Base-by-base conservation (phyloP, 305 asterid species). In the Solanum aculeatissimum region DNA sequence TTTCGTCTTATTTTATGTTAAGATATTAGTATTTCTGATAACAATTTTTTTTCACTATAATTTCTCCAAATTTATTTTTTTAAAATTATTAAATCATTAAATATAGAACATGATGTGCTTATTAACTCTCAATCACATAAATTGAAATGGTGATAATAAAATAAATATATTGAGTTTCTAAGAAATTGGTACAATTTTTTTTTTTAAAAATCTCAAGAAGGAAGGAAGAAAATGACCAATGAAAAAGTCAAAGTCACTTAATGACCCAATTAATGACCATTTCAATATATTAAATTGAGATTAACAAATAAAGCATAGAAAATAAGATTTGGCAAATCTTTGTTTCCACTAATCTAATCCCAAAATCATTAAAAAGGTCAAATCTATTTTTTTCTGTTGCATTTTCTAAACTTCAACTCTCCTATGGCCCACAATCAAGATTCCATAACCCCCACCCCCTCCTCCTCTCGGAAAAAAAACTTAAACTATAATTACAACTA, bases 251-350 rank as follows among this genome's bases (percentile, higher is more conserved):
- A 83, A 66, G 58, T 66, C 47, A 63, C 43, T 29, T 75, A 14
- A 40, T 40, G 74, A 86, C 83, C 40, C 25, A 53, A 23, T 66
- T 47, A 49, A 19, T 71, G 69, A 57, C 38, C 5, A 49, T 63
- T 43, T 47, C 45, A 84, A 23, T 45, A 75, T 75, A 47, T 15
- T 47, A 75, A 45, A 47, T 47, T 29, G 58, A 51, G 19, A 66
- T 66, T 66, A 70, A 49, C 25, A 85, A 82, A 40, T 35, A 43
- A 29, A 55, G 35, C 51, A 85, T 38, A 69, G 57, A 81, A 87
- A 84, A 63, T 51, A 63, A 87, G 93, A 89, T 90, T 84, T 86
- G 74, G 85, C 91, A 88, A 88, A 91, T 91, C 89, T 86, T 23
- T 80, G 85, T 82, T 62, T 65, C 63, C 54, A 70, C 71, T 89